Base-by-base conservation (phyloP, 371 early-diverging fungal genomes). In the Umbelopsis sp. region DNA sequence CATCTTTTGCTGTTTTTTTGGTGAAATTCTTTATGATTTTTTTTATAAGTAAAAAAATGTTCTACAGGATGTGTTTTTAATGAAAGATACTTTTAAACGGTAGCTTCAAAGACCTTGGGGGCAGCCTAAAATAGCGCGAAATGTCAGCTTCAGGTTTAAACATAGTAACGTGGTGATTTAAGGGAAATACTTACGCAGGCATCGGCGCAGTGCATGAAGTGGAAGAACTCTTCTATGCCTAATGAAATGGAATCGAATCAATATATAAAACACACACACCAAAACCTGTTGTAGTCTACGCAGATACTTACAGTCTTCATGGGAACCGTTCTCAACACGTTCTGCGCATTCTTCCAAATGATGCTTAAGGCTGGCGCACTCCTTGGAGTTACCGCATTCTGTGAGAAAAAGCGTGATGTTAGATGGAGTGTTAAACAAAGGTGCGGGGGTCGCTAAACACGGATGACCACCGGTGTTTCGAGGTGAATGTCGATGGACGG, bases 141-240 rank as follows among this genome's bases (percentile, higher is more conserved):
- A 48, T 20, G 35, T n/a, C 38, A 65, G 12, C 41, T 10, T 41
- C 2, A 4, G 12, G 41, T 1, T 41, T 5, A 2, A 7, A 41
- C 7, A 7, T 41, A 22, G 22, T 1, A 41, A 41, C 12, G 41
- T 3, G 4, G 41, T 41, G 12, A 41, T 41, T 1, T 41, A 41
- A 22, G 12, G 7, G 41, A 41, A 41, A 10, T 63, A 82, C 83
- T 80, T 85, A 85, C 85, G 72, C 86, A 85, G 71, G 77, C 79
- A 66, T 86, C 84, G 69, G 82, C 84, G 69, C 84, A 83, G 76
- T 86, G 86, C 82, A 83, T 80, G 62, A 81, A 80, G 77, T 86
- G 86, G 75, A 86, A 86, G 75, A 86, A 83, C 67, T 86, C 86
- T 67, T 86, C 86, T 70, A 86, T 79, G 78, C 84, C 84, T 84